Conservation (phyloP, 2,329 filamentous ascomycete genomes). For the Ceratocystis alfenasii region DNA sequence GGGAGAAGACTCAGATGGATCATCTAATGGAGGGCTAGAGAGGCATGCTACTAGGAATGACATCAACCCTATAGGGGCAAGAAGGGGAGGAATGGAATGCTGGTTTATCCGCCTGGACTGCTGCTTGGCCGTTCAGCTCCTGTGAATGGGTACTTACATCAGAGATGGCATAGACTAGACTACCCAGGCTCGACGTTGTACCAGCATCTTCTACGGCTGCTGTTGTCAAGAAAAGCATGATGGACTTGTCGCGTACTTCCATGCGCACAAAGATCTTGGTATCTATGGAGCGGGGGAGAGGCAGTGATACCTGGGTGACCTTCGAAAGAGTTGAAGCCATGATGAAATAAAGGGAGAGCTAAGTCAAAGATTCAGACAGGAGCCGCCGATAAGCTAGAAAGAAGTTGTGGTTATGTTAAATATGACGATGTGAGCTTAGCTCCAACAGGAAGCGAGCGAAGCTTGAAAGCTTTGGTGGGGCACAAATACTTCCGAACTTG, state of each 20-base stretch:
- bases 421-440: not conserved
- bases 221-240: constrained; percentile 51
- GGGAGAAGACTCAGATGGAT: not conserved
- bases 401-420: not conserved
- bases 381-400: not conserved
- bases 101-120: not conserved
- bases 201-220: constrained; percentile 41
- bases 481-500: not conserved
- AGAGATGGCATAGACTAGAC: constrained; percentile 86
- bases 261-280: constrained; percentile 50
- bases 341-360: not conserved
- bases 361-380: not conserved
- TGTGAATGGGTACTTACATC: constrained; percentile 47
- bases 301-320: constrained; percentile 41
- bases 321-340: constrained; percentile 3
- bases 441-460: not conserved
- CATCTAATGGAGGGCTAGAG: too few relatives aligned
- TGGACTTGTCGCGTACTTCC: constrained; percentile 44
- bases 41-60: too few relatives aligned
- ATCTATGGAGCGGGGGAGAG: constrained; percentile 48
- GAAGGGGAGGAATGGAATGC: too few relatives aligned
- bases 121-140: not conserved
- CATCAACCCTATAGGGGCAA: too few relatives aligned
- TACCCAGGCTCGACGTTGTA: constrained; percentile 54
- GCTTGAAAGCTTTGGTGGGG: not conserved